Evolutionary conservation across 306 rosid species (phyloP), one percentile per base, ranked within the genome.

Genomic region (Quercus mongolica): DNA sequence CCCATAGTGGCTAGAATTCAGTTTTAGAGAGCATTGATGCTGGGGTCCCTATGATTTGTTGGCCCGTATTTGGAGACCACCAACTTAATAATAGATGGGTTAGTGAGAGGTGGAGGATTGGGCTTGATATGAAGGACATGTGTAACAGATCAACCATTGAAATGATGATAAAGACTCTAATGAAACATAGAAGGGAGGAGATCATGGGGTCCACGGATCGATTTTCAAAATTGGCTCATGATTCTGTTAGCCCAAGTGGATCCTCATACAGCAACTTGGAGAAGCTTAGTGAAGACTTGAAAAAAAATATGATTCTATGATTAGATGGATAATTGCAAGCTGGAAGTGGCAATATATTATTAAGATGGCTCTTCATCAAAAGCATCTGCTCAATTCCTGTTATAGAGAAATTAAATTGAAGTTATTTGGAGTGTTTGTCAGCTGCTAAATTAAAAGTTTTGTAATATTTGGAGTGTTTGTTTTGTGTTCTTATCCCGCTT

Each of bases 101-200:
- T 35, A 69, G 84, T 1, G 75, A 82, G 23, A 71, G 82, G 1
- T 85, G 89, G 85, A 80, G 13, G 64, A 20, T 76, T 20, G 89
- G 89, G 2, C 2, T 84, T 38, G 86, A 85, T 59, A 79, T 85
- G 84, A 85, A 82, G 73, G 89, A 82, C 55, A 19, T 46, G 9
- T 86, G 86, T n/a, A 78, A 76, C 1, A 59, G 86, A 26, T 65
- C 11, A 10, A 49, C 69, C 1, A 49, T 82, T 9, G 76, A 74
- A 30, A 73, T 38, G 67, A 76, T 73, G 82, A 54, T 82, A 21
- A 79, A 62, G 17, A 75, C 76, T n/a, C 4, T 82, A 25, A 76
- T 77, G 89, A 78, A 11, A 6, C 52, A 52, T 23, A 54, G 72
- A 65, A 83, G 57, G 59, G 84, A 76, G 5, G 80, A 79, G 69